Percentiles rank a stretch among this genome's conserved stretches.
These are phyloP conservation scores for Oryza meyeriana DNA, from an alignment of 176 grass and related monocot species.

Conservation along the genomic window DNA sequence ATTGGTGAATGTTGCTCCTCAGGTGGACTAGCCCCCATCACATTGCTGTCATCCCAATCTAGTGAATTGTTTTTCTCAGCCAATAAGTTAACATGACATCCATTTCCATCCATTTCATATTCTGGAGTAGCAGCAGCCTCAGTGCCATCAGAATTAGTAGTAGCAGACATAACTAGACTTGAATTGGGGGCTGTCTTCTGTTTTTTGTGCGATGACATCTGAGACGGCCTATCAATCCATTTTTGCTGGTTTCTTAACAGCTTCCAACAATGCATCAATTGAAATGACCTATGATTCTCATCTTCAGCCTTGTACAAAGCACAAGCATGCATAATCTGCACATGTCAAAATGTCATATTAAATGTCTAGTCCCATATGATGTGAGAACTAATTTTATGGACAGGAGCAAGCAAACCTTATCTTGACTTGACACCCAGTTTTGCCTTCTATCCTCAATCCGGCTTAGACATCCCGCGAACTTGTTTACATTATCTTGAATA, in stretches of 20 bases:
- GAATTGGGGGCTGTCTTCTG: constrained; percentile 4
- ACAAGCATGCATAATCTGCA: constrained; percentile 1
- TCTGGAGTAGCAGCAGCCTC: background rate
- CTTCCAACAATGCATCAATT: constrained; percentile 6
- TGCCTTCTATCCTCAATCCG: background rate
- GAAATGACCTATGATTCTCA: background rate
- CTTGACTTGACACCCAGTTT: background rate
- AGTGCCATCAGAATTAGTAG: background rate
- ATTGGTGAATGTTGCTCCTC: background rate
- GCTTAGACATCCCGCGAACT: background rate
- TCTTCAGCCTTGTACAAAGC: background rate
- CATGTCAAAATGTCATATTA: background rate
- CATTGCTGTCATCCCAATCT: background rate
- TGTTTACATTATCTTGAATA: constrained; percentile 13
- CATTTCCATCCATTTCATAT: background rate
- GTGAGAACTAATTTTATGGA: background rate
- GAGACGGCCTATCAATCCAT: constrained; percentile 12
- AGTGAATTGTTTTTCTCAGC: background rate
- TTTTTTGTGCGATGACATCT: background rate
- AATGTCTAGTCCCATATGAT: background rate
- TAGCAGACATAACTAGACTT: background rate
- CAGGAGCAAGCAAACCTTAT: background rate
- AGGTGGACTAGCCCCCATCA: background rate
- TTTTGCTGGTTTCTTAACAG: constrained; percentile 6
- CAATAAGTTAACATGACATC: background rate